phyloP scores from a whole-genome alignment of 2,329 filamentous ascomycete genomes.

The Plenodomus tracheiphilus region DNA sequence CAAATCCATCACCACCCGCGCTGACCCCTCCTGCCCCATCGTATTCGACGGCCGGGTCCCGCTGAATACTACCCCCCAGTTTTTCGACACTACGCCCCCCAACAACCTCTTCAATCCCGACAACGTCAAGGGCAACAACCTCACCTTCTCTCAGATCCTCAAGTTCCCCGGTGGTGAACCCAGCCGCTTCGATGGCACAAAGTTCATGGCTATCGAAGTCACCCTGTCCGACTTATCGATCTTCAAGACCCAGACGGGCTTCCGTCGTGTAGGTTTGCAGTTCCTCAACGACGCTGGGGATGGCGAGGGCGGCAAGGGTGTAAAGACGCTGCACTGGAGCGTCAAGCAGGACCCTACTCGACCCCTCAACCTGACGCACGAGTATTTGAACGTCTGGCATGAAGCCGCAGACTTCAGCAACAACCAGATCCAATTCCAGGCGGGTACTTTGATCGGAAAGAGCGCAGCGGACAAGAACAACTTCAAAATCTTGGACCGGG shows the following conservation, averaged over 20 bases:
- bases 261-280: constrained; percentile 62
- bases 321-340: constrained; percentile 66
- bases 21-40: constrained; percentile 38
- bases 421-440: constrained; percentile 55
- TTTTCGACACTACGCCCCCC: constrained; percentile 38
- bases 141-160: constrained; percentile 57
- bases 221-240: constrained; percentile 63
- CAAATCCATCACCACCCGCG: constrained; percentile 5
- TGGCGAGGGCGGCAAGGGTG: constrained; percentile 56
- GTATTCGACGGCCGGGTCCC: constrained; percentile 45
- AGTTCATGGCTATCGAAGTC: constrained; percentile 55
- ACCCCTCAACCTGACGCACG: constrained; percentile 62
- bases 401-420: constrained; percentile 46
- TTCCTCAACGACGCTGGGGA: constrained; percentile 56
- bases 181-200: constrained; percentile 53
- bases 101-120: constrained; percentile 55
- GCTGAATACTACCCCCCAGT: constrained; percentile 23
- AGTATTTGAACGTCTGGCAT: constrained; percentile 57
- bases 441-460: constrained; percentile 55
- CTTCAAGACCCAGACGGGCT: constrained; percentile 62
- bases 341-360: constrained; percentile 57
- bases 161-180: constrained; percentile 49
- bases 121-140: constrained; percentile 58
- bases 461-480: constrained; percentile 50
- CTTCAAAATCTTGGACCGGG: constrained; percentile 46